Evolutionary conservation across 371 early-diverging fungal species (phyloP).

Genomic region (Mortierella sp.): DNA sequence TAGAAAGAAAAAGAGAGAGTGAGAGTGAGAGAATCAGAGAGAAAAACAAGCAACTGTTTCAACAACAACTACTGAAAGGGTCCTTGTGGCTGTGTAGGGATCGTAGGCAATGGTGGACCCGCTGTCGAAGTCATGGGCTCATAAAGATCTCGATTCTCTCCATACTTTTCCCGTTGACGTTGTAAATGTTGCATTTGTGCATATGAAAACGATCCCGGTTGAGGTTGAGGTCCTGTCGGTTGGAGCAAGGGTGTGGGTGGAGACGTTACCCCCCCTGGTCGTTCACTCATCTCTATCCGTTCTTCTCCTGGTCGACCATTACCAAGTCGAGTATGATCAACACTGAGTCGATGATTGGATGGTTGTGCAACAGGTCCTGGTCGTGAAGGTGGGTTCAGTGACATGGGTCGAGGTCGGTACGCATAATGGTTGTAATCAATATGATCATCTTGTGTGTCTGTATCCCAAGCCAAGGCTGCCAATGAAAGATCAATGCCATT

Average conservation of each 20-base stretch:
- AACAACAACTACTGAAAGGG: too few relatives aligned
- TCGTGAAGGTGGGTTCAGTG: slow-evolving; percentile 29
- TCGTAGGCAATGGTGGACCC: too few relatives aligned
- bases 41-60: too few relatives aligned
- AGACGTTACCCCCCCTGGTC: slow-evolving; percentile 5
- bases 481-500: slow-evolving; percentile 40
- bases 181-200: slow-evolving; percentile 42
- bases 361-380: background rate
- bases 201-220: slow-evolving; percentile 27
- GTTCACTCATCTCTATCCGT: slow-evolving; percentile 45
- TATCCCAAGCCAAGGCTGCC: slow-evolving; percentile 47
- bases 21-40: too few relatives aligned
- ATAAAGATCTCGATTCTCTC: slow-evolving; percentile 33
- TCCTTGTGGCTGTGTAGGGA: too few relatives aligned
- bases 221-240: slow-evolving; percentile 5
- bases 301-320: slow-evolving; percentile 1
- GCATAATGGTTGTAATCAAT: slow-evolving; percentile 47
- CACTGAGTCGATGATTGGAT: background rate
- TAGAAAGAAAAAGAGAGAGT: too few relatives aligned
- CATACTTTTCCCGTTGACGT: slow-evolving; percentile 31
- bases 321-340: too few relatives aligned
- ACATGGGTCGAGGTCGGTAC: slow-evolving; percentile 41
- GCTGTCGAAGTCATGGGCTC: slow-evolving; percentile 21
- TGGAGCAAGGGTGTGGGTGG: background rate
- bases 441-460: slow-evolving; percentile 45